Evolutionary conservation across 2,329 filamentous ascomycete genomes (phyloP).

Genomic region (Malbranchea cinnamomea): DNA sequence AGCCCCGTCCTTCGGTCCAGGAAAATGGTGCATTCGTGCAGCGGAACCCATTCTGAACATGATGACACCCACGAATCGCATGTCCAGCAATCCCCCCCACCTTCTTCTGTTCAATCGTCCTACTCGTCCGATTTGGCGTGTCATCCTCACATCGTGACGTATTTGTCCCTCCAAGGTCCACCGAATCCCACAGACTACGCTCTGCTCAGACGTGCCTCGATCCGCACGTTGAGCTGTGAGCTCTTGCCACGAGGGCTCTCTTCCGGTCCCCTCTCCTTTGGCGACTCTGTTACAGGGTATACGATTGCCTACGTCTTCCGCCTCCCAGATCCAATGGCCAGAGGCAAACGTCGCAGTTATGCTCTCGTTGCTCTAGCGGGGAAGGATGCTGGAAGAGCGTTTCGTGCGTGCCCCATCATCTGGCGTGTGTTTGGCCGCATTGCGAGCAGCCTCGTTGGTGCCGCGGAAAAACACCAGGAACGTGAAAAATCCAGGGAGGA

Average conservation of each 20-base stretch:
- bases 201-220: slow-evolving; percentile 40
- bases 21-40: slow-evolving; percentile 38
- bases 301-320: slow-evolving; percentile 47
- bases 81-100: slow-evolving; percentile 21
- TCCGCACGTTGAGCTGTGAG: slow-evolving; percentile 43
- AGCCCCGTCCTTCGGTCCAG: slow-evolving; percentile 41
- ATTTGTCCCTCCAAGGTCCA: slow-evolving; percentile 42
- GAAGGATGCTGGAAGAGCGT: slow-evolving; percentile 34
- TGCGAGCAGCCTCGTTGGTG: slow-evolving; percentile 35
- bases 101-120: slow-evolving; percentile 27
- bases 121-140: slow-evolving; percentile 31
- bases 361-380: slow-evolving; percentile 42
- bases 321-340: slow-evolving; percentile 41
- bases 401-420: slow-evolving; percentile 33
- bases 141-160: slow-evolving; percentile 42
- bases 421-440: slow-evolving; percentile 41
- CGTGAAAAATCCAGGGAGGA: slow-evolving; percentile 28
- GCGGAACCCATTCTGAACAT: slow-evolving; percentile 22
- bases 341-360: slow-evolving; percentile 41
- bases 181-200: slow-evolving; percentile 39
- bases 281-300: slow-evolving; percentile 40
- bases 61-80: slow-evolving; percentile 28
- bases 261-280: slow-evolving; percentile 44
- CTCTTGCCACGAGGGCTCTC: slow-evolving; percentile 40
- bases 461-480: slow-evolving; percentile 31